These are phyloP conservation scores for Sorghum bicolor DNA, from an alignment of 176 grass and related monocot genomes.

Conservation along the genomic window DNA sequence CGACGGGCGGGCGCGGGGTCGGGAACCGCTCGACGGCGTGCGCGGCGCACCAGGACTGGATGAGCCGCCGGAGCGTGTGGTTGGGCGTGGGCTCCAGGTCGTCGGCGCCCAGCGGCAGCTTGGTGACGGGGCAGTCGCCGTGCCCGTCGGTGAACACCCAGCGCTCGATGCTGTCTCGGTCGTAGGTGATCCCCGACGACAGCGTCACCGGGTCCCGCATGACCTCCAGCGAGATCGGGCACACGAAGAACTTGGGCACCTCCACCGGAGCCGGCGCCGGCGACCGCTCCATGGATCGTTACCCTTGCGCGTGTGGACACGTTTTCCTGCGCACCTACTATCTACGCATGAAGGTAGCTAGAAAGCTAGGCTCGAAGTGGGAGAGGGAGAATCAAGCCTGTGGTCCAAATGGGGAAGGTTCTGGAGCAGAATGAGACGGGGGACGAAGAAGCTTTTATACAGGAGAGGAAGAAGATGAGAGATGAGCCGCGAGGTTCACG, in stretches of 20 bases:
- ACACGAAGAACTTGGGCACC: constrained; percentile 74
- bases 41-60: constrained; percentile 74
- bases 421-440: constrained; percentile 28
- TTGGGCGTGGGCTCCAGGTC: constrained; percentile 80
- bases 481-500: constrained; percentile 11
- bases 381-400: neutral
- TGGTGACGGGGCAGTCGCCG: constrained; percentile 69
- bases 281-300: constrained; percentile 16
- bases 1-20: constrained; percentile 57
- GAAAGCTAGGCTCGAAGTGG: neutral
- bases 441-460: constrained; percentile 1
- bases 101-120: constrained; percentile 38
- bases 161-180: constrained; percentile 77
- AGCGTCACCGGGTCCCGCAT: constrained; percentile 92
- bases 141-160: constrained; percentile 82
- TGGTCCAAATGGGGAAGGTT: constrained; percentile 21
- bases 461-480: neutral
- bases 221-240: constrained; percentile 82
- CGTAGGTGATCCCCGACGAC: constrained; percentile 90
- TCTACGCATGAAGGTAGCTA: constrained; percentile 18
- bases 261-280: constrained; percentile 36
- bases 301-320: neutral
- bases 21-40: constrained; percentile 78
- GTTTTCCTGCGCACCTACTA: neutral
- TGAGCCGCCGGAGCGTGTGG: constrained; percentile 88